Conservation (phyloP, 2,329 filamentous ascomycete species). For the Neofusicoccum laricinum region DNA sequence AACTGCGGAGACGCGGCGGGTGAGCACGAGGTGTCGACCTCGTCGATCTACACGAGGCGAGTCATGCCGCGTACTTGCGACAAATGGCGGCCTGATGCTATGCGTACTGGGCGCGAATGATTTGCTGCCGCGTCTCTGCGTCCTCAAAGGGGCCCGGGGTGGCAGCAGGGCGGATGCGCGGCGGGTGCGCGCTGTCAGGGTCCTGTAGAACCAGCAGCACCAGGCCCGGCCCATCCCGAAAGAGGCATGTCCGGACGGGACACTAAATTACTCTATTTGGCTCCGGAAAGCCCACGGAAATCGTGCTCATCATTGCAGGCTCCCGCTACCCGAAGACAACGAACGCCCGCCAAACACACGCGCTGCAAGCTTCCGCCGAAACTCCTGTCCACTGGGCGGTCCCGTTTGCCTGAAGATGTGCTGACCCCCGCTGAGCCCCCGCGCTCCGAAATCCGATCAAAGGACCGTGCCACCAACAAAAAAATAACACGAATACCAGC, state of each 20-base stretch:
- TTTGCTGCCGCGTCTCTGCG: background rate
- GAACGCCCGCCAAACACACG: too few relatives aligned
- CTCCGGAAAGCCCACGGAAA: background rate
- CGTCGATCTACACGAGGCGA: slow-evolving; percentile 6
- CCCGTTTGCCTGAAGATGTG: too few relatives aligned
- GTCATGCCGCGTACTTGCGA: background rate
- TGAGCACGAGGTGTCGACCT: background rate
- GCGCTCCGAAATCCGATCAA: background rate
- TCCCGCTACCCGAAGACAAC: background rate
- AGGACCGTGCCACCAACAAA: background rate
- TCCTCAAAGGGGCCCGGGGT: background rate
- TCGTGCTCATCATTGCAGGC: background rate
- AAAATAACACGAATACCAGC: background rate
- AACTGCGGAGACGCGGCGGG: background rate
- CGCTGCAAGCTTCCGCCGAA: too few relatives aligned
- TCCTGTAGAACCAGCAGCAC: background rate
- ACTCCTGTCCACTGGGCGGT: too few relatives aligned
- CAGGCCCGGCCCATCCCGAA: background rate
- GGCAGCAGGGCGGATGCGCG: background rate
- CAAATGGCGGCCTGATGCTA: background rate
- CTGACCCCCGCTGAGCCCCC: too few relatives aligned
- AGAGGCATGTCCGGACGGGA: background rate
- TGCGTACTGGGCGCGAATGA: background rate
- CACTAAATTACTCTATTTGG: background rate
- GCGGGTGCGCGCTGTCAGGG: too few relatives aligned